Conservation (phyloP, 1,139 yeast genomes). For the Taphrina deformans region DNA sequence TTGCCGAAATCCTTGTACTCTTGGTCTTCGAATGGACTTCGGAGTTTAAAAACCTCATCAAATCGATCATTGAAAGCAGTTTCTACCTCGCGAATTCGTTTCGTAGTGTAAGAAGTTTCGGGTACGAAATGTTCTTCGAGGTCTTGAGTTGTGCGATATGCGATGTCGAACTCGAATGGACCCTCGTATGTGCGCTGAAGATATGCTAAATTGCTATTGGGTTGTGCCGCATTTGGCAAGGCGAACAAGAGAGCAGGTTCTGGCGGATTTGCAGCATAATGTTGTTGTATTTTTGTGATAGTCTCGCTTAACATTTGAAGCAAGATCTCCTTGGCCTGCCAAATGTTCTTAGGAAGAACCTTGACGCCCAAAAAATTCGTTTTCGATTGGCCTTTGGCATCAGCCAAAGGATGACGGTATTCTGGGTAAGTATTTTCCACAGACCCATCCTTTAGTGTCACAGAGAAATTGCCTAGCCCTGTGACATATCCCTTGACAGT, state of each 20-base stretch:
- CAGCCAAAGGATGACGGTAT: slow-evolving; percentile 42
- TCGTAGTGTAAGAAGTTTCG: slow-evolving; percentile 29
- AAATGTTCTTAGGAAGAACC: slow-evolving; percentile 70
- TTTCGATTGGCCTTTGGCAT: slow-evolving; percentile 56
- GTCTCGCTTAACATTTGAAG: slow-evolving; percentile 69
- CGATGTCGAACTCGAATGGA: slow-evolving; percentile 67
- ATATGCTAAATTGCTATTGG: slow-evolving; percentile 75
- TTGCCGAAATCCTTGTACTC: slow-evolving; percentile 64
- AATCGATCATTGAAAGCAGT: slow-evolving; percentile 58
- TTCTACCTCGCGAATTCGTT: slow-evolving; percentile 39
- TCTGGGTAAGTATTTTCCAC: slow-evolving; percentile 43
- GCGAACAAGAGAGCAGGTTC: slow-evolving; percentile 51
- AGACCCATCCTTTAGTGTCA: slow-evolving; percentile 44
- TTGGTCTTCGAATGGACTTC: slow-evolving; percentile 55
- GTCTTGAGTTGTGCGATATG: slow-evolving; percentile 51
- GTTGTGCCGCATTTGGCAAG: slow-evolving; percentile 60
- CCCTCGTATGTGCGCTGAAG: slow-evolving; percentile 76
- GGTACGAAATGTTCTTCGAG: neutral
- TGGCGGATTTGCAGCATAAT: slow-evolving; percentile 46
- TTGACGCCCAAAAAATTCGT: slow-evolving; percentile 53
- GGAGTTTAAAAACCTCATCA: slow-evolving; percentile 54
- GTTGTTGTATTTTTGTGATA: slow-evolving; percentile 53
- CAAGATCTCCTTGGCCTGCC: slow-evolving; percentile 81
- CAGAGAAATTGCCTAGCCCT: slow-evolving; percentile 45
- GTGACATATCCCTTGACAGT: slow-evolving; percentile 45